Percentiles rank a stretch among this genome's conserved stretches.
Evolutionary conservation across 768 basidiomycete species (phyloP).

Genomic region (Gautieria morchelliformis): DNA sequence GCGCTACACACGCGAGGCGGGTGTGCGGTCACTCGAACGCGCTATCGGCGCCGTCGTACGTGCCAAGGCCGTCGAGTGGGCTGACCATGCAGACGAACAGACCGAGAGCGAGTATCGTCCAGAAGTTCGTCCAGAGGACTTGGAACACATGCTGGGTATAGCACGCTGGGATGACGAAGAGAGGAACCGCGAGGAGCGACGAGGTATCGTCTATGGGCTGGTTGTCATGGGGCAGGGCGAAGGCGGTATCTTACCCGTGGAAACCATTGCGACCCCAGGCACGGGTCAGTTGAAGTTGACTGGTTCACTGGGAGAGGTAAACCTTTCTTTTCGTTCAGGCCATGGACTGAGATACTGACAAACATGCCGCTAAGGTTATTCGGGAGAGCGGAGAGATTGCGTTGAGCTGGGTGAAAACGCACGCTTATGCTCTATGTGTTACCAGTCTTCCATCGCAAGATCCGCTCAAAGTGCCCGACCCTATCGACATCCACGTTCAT

Average conservation of each 20-base stretch:
- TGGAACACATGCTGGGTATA: constrained; percentile 80
- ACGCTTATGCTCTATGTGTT: constrained; percentile 72
- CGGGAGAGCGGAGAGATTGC: constrained; percentile 87
- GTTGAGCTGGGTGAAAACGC: constrained; percentile 84
- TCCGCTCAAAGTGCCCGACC: constrained; percentile 61
- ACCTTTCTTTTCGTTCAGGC: constrained; percentile 13
- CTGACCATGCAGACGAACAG: constrained; percentile 44
- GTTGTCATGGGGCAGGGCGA: constrained; percentile 87
- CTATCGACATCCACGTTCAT: constrained; percentile 81
- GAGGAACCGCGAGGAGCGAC: constrained; percentile 58
- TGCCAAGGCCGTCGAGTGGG: constrained; percentile 88
- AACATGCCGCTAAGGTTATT: constrained; percentile 46
- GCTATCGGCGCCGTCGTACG: constrained; percentile 84
- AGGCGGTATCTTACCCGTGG: constrained; percentile 77
- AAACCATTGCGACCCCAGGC: constrained; percentile 73
- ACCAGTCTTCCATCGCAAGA: constrained; percentile 62
- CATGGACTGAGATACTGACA: neutral
- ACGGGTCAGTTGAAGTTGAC: constrained; percentile 66
- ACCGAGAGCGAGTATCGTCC: constrained; percentile 37
- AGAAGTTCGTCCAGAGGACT: constrained; percentile 53
- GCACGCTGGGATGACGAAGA: constrained; percentile 76
- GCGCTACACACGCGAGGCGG: constrained; percentile 82
- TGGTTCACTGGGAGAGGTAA: constrained; percentile 72
- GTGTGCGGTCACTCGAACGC: constrained; percentile 84
- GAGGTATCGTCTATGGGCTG: constrained; percentile 76